Percentiles rank a stretch among this genome's conserved stretches.
These are phyloP conservation scores for Plasmodium cynomolgi DNA, from an alignment of 169 alveolate genomes.

Conservation along the genomic window DNA sequence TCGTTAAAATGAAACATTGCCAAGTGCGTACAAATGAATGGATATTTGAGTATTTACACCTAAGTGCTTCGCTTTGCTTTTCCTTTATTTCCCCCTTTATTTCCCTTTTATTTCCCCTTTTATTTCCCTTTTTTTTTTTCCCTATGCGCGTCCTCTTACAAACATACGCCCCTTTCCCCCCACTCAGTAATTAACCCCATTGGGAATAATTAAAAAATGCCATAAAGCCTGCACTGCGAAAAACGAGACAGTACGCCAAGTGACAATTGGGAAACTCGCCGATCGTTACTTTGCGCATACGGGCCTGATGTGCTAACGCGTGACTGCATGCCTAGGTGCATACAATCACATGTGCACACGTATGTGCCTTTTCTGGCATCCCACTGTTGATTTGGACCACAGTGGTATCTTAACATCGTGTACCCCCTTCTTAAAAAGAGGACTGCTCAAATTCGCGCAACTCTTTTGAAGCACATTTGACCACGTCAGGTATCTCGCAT, in stretches of 20 bases:
- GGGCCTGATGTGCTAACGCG: background rate
- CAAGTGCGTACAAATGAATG: background rate
- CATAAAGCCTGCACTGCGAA: background rate
- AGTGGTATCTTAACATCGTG: background rate
- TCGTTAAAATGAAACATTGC: background rate
- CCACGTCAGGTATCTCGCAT: background rate
- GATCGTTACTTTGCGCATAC: background rate
- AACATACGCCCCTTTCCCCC: background rate
- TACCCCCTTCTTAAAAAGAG: background rate
- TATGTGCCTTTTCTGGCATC: background rate
- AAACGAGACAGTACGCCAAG: background rate
- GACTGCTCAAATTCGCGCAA: background rate
- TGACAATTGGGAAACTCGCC: background rate
- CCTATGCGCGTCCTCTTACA: background rate
- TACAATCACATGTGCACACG: background rate
- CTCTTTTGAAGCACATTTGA: background rate
- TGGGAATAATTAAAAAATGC: background rate
- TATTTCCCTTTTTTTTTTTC: background rate
- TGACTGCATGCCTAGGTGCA: background rate
- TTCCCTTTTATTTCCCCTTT: too few species aligned
- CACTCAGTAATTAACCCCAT: background rate
- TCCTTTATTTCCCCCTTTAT: background rate
- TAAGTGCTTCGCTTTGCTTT: background rate
- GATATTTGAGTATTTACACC: background rate
- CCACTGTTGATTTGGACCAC: background rate